Percentiles rank a stretch among this genome's conserved stretches.
These are phyloP conservation scores for Aspergillus felis DNA, from an alignment of 2,329 filamentous ascomycete genomes.

Conservation along the genomic window DNA sequence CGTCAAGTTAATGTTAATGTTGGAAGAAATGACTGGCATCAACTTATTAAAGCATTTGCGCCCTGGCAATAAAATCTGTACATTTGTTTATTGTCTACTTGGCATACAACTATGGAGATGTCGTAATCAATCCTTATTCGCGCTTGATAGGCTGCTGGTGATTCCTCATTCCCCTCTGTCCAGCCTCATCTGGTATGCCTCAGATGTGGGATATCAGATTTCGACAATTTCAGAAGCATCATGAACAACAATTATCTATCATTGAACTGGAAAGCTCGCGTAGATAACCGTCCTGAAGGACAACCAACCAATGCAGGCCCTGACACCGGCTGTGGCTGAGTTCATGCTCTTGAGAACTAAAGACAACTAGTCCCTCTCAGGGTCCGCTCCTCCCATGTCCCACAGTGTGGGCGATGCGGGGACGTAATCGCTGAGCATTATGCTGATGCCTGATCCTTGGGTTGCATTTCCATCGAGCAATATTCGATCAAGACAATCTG, in stretches of 20 bases:
- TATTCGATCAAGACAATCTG: neutral
- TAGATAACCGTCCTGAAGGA: neutral
- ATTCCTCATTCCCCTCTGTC: slow-evolving; percentile 15
- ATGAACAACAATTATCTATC: neutral
- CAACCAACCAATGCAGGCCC: neutral
- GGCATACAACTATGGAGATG: neutral
- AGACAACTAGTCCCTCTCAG: neutral
- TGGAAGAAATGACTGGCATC: neutral
- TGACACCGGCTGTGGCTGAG: neutral
- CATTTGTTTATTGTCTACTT: neutral
- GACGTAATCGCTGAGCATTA: neutral
- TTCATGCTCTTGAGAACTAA: neutral
- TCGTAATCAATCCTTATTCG: neutral
- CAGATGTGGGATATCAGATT: neutral
- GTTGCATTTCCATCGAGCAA: too few relatives aligned
- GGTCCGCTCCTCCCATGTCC: neutral
- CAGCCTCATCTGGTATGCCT: slow-evolving; percentile 1
- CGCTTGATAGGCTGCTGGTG: slow-evolving; percentile 19
- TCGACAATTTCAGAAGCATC: neutral
- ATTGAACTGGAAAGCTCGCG: neutral
- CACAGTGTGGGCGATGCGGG: neutral
- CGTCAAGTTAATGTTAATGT: neutral
- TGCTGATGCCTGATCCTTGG: neutral
- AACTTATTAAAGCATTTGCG: too few relatives aligned
- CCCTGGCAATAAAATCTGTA: too few relatives aligned